Evolutionary conservation across 2,329 filamentous ascomycete species (phyloP), one percentile per base, ranked within the genome.

Genomic region (Penicillium sp.): DNA sequence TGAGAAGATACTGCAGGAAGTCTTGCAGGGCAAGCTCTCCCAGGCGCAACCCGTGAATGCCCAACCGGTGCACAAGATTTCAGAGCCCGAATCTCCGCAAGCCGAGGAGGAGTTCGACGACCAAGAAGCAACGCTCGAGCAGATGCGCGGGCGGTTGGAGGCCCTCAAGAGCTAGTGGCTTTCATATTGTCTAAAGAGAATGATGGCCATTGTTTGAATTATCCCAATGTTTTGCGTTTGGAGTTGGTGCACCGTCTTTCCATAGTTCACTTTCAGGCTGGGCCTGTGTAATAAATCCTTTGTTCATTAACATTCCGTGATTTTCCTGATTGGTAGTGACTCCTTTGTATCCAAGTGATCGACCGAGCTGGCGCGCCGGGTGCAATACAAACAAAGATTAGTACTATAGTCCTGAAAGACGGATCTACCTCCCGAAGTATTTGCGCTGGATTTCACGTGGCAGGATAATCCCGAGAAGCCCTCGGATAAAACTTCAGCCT

Each of bases 121-220:
- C 66, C 87, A 90, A 58, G 92, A 96, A 74, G 91, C 89, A 45
- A 91, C 94, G 79, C 85, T 97, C 77, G 88, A 92, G 66, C 89
- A 96, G 78, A 97, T 97, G 94, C 82, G 93, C 71, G 92, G 92
- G 63, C 82, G 93, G 45, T 74, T 99, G 64, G 91, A 97, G 77
- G 92, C 92, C 34, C 76, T 97, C 69, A 89, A 94, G 82, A 97
- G 92, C 75, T 96, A 73, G 81, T 54, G 10, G 5, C n/a, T 22
- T 24, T 21, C 14, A 32, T 16, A 29, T 16, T 9, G 29, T 36
- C 42, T 8, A 18, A 5, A 24, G 14, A 32, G 7, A 5, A 36
- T 42, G 11, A 24, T 45, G n/a, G 4, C 34, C 21, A 41, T 9
- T 40, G n/a, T 48, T 21, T 45, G 7, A 38, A 32, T 41, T 22